These are phyloP conservation scores for Cladophialophora exuberans DNA, from an alignment of 2,329 filamentous ascomycete genomes.

Conservation along the genomic window DNA sequence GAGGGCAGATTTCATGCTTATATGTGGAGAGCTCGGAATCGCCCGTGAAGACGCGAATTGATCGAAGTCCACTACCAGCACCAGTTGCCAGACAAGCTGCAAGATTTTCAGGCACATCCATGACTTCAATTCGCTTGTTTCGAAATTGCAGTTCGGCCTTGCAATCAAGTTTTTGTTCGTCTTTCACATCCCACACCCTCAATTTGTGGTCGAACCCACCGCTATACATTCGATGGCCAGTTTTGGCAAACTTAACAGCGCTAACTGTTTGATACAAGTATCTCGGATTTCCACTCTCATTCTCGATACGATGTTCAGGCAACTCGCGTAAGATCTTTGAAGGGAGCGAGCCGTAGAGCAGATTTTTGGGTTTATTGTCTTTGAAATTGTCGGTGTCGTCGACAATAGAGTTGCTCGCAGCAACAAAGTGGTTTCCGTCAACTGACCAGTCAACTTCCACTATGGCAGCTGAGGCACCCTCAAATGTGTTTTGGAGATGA, in stretches of 20 bases:
- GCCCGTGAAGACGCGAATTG: constrained; percentile 39
- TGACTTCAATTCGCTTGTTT: constrained; percentile 53
- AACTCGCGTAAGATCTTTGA: constrained; percentile 46
- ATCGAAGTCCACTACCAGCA: constrained; percentile 38
- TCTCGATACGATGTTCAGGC: constrained; percentile 53
- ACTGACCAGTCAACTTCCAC: constrained; percentile 60
- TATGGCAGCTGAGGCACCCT: constrained; percentile 63
- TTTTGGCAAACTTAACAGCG: constrained; percentile 55
- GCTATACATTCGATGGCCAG: constrained; percentile 53
- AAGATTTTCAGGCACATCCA: constrained; percentile 49
- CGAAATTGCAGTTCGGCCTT: constrained; percentile 47
- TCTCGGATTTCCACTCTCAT: constrained; percentile 21
- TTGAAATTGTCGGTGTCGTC: background rate
- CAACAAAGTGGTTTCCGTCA: constrained; percentile 58
- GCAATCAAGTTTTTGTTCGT: constrained; percentile 36
- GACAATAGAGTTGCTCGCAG: constrained; percentile 54
- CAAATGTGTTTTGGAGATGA: constrained; percentile 41
- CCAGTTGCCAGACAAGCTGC: constrained; percentile 54
- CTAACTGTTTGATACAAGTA: constrained; percentile 61
- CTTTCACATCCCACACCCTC: constrained; percentile 58
- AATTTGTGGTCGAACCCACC: constrained; percentile 60
- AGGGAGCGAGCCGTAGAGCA: constrained; percentile 40
- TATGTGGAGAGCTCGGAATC: constrained; percentile 25
- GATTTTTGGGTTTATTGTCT: constrained; percentile 41
- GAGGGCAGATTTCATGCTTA: constrained; percentile 25